Conservation (phyloP, 768 basidiomycete species). For the Porphyrellus cyaneotinctus region DNA sequence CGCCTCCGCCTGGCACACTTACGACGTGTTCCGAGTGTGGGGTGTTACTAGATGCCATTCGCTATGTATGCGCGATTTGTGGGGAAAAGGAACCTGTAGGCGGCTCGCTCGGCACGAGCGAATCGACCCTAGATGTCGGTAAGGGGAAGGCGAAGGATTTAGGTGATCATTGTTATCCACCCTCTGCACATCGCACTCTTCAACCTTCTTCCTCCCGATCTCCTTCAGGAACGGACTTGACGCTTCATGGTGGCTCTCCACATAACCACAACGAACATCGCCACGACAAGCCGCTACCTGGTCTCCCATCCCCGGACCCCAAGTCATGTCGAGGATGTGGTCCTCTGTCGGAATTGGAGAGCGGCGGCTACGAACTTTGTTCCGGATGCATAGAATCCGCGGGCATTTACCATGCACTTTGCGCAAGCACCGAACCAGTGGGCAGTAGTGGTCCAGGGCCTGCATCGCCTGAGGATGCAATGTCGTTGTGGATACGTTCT, state of each 20-base stretch:
- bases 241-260: constrained; percentile 11
- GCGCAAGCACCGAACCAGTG: constrained; percentile 40
- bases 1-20: constrained; percentile 55
- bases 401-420: constrained; percentile 75
- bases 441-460: constrained; percentile 31
- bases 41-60: constrained; percentile 67
- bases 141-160: constrained; percentile 47
- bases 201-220: constrained; percentile 19
- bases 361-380: constrained; percentile 79
- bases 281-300: constrained; percentile 44
- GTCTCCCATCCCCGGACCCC: constrained; percentile 33
- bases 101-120: constrained; percentile 9
- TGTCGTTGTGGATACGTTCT: constrained; percentile 59
- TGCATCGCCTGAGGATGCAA: constrained; percentile 52
- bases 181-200: constrained; percentile 31
- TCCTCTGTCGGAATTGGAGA: constrained; percentile 2
- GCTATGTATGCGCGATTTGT: constrained; percentile 87
- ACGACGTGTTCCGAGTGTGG: constrained; percentile 87
- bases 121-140: constrained; percentile 15
- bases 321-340: constrained; percentile 7
- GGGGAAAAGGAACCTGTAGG: constrained; percentile 63
- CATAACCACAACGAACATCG: constrained; percentile 13
- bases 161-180: constrained; percentile 31
- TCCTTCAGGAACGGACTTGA: constrained; percentile 19
- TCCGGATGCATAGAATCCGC: constrained; percentile 70